phyloP scores from a whole-genome alignment of 1,139 yeast species.

The Arxiozyma heterogenica region DNA sequence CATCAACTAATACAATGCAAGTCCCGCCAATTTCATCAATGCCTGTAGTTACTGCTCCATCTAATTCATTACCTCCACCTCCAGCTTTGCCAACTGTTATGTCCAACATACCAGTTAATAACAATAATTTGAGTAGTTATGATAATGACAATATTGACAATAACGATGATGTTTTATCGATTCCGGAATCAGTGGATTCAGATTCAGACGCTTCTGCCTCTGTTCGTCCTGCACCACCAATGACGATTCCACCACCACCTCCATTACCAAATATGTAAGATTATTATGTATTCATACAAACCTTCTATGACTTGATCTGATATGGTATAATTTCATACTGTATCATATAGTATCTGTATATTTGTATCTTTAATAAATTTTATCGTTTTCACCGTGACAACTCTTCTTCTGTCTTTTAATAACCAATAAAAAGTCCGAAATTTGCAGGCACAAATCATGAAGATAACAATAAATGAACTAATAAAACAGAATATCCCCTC shows the following conservation, averaged over 20 bases:
- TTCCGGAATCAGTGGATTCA: slow-evolving; percentile 33
- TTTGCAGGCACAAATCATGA: not conserved
- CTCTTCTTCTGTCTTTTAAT: not conserved
- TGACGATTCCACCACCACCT: slow-evolving; percentile 29
- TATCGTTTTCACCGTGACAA: not conserved
- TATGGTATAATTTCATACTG: not conserved
- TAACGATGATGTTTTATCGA: slow-evolving; percentile 29
- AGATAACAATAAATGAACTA: too few species aligned
- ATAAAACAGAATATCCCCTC: not conserved
- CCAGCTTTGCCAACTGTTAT: slow-evolving; percentile 26
- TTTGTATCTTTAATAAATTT: not conserved
- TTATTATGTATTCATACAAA: too few species aligned
- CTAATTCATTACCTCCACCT: slow-evolving; percentile 19
- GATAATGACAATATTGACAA: slow-evolving; percentile 11
- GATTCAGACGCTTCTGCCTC: slow-evolving; percentile 18
- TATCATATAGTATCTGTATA: not conserved
- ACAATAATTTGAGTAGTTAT: not conserved
- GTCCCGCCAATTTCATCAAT: slow-evolving; percentile 20
- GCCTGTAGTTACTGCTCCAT: not conserved
- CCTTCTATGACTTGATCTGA: not conserved
- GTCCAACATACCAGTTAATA: slow-evolving; percentile 1
- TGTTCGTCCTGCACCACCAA: slow-evolving; percentile 9
- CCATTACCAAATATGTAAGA: slow-evolving; percentile 18
- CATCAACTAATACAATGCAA: slow-evolving; percentile 14
- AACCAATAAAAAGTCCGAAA: slow-evolving; percentile 1